Conservation (phyloP, 1,284 basidiomycete genomes). For the Veloboletus limbatus region DNA sequence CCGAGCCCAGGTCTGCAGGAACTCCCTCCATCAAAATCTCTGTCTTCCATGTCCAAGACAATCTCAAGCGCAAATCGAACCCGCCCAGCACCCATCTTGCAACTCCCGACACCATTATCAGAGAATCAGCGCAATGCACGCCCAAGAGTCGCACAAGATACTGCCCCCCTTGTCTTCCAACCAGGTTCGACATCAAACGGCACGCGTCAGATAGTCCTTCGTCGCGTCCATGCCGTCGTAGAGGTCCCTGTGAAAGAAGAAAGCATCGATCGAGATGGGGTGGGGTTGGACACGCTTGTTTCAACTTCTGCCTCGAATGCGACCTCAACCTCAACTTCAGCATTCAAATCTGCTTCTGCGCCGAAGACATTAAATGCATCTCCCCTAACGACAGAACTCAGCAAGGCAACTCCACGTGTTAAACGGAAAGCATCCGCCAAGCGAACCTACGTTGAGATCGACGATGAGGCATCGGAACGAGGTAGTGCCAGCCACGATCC, state of each 20-base stretch:
- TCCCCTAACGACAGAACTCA: not conserved
- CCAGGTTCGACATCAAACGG: conserved; percentile 13
- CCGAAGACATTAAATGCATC: conserved; percentile 12
- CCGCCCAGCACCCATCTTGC: conserved; percentile 14
- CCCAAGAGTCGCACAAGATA: conserved; percentile 20
- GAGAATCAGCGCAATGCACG: conserved; percentile 31
- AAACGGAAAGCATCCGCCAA: conserved; percentile 26
- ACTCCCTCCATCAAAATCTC: conserved; percentile 16
- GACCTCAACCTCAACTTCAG: conserved; percentile 16
- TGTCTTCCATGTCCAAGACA: conserved; percentile 11
- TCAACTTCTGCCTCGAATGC: conserved; percentile 15
- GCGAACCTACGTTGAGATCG: conserved; percentile 34
- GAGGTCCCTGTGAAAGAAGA: conserved; percentile 47
- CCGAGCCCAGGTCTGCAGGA: conserved; percentile 15
- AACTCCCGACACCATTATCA: conserved; percentile 34
- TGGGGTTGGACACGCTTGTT: conserved; percentile 1
- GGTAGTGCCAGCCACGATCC: conserved; percentile 22
- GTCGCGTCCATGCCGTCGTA: conserved; percentile 44
- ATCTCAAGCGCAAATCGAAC: conserved; percentile 6
- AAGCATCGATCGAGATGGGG: conserved; percentile 30
- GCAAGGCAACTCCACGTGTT: conserved; percentile 10
- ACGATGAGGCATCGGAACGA: conserved; percentile 25
- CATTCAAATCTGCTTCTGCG: conserved; percentile 3
- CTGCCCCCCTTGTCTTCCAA: conserved; percentile 1
- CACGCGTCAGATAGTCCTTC: conserved; percentile 33